Evolutionary conservation across 352 stramenopile genomes (phyloP), one percentile per base, ranked within the genome.

Genomic region (Blastocystis sp.): DNA sequence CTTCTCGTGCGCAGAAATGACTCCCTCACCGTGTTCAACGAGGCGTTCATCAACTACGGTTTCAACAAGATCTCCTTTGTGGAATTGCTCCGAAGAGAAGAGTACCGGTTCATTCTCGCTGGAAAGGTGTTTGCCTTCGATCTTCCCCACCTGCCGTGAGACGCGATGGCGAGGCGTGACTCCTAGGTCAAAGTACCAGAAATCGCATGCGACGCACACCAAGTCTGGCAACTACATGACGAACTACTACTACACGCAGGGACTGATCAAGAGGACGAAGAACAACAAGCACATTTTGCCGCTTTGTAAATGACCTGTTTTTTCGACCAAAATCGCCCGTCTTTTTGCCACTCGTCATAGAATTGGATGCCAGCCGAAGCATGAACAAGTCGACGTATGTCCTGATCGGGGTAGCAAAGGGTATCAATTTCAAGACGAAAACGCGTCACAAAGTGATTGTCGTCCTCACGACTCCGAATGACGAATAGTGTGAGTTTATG

Each of bases 61-160:
- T 85, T 55, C 74, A 85, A 85, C 31, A 85, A 85, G 33, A 85
- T 85, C 21, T 70, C 74, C 10, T 85, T 69, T 41, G 41, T 85
- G 21, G 74, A 85, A 69, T 55, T 33, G 21, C n/a, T 85, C 9
- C 50, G 74, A 16, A 13, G 26, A n/a, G 60, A 50, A 31, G 74
- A 41, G 3, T 85, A 85, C 66, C 74, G 74, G 10, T 85, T 85
- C 29, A 55, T 69, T 3, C 1, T 85, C 6, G 74, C 41, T 45
- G 74, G 74, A 50, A 67, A 85, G 24, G 33, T 85, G 10, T 85
- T 67, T 67, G 74, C 74, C 19, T 85, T 85, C 26, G 74, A 85
- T 85, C 60, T 85, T 26, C 74, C 74, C 12, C 74, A 85, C 69
- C 29, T 70, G 24, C 74, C 74, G 74, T 85, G 60, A 4, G 3